Evolutionary conservation across 2,329 filamentous ascomycete species (phyloP).

Genomic region (Ophiostoma sp.): DNA sequence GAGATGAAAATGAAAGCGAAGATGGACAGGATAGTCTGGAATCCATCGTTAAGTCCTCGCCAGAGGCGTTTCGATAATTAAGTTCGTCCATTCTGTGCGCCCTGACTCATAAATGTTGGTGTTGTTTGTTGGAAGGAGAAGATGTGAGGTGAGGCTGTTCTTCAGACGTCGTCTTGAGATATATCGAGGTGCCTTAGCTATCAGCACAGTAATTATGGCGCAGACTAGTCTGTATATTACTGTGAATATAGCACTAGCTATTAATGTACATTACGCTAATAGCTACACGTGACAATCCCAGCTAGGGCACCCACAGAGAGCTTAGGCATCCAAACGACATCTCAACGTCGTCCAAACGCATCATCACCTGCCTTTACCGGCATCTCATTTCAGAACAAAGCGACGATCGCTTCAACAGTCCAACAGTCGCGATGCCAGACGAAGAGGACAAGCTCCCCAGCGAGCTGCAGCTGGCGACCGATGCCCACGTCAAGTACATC

Average conservation of each 20-base stretch:
- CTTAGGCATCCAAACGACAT: constrained; percentile 17
- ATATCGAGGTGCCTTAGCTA: neutral
- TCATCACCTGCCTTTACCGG: neutral
- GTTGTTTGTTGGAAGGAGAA: neutral
- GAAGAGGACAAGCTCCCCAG: constrained; percentile 38
- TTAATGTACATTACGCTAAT: neutral
- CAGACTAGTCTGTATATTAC: neutral
- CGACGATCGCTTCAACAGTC: neutral
- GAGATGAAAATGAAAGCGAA: neutral
- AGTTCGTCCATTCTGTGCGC: neutral
- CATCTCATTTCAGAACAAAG: neutral
- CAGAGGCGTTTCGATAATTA: neutral
- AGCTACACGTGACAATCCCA: neutral
- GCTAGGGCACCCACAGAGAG: neutral
- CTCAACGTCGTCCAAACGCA: neutral
- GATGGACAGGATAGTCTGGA: neutral
- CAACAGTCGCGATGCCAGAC: constrained; percentile 36
- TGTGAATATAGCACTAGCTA: neutral
- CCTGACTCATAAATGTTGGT: neutral
- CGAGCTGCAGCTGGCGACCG: constrained; percentile 50
- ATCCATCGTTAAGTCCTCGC: neutral
- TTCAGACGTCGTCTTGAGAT: neutral
- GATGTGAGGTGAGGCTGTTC: neutral
- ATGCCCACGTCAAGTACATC: constrained; percentile 83
- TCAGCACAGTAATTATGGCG: neutral